Base-by-base conservation (phyloP, 306 rosid species). In the Inga oerstediana region DNA sequence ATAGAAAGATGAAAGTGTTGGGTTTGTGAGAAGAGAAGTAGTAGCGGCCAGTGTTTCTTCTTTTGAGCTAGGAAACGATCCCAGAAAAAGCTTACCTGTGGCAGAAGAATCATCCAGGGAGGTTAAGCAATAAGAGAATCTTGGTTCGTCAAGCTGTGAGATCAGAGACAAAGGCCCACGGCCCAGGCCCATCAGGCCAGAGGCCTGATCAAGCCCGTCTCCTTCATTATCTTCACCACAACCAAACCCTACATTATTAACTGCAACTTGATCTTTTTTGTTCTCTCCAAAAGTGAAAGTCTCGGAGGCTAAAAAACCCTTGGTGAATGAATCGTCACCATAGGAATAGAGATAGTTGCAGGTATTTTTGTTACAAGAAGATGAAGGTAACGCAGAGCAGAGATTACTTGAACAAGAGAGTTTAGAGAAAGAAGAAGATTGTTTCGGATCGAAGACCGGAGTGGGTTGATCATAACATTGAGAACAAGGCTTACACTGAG, bases 151-250 rank as follows among this genome's bases (percentile, higher is more conserved):
- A 0, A 95, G 84, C 68, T 95, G 99, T 2, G 98, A 93, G 84
- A 95, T 93, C 82, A 95, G 82, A 0, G 99, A 95, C 61, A 95
- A 79, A 3, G 96, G 86, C 20, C 99, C 99, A 2, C 99, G 92
- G 0, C 99, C 99, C 0, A 95, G 90, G 6, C 98, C 98, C 1
- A 95, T 97, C 2, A 95, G 69, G 1, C 99, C 99, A 0, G 91
- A 89, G 1, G 94, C 94, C 84, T 95, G 99, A 32, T 69, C 78
- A 70, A 95, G 93, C 17, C 98, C 99, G 7, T 86, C 87, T 5
- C 99, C 99, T 72, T 91, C 88, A 19, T 95, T 95, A 35, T 95
- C 96, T 5, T 76, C 87, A 1, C 98, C 98, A 51, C 99, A 95
- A 4, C 99, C 99, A 39, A 95, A 95, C 59, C 93, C 97, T 5